phyloP scores from a whole-genome alignment of 352 stramenopile species.

The Albugo candida region DNA sequence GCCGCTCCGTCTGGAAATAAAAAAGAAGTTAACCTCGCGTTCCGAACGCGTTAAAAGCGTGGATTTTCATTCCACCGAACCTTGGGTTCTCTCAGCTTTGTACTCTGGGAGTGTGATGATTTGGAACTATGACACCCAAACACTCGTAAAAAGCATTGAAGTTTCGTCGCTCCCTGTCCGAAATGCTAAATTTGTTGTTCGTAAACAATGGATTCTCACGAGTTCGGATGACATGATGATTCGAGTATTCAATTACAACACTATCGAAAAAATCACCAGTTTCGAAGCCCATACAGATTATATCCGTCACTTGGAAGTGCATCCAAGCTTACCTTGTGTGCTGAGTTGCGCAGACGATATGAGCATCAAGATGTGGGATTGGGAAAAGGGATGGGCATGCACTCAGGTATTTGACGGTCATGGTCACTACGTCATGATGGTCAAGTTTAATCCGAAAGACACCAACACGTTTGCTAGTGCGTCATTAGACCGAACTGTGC shows the following conservation, averaged over 20 bases:
- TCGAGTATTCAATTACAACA: conserved; percentile 99
- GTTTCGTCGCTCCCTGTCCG: conserved; percentile 90
- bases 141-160: conserved; percentile 95
- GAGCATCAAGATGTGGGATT: conserved; percentile 99
- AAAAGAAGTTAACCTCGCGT: conserved; percentile 87
- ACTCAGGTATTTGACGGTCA: conserved; percentile 83
- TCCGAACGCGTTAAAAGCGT: conserved; percentile 98
- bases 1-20: conserved; percentile 68
- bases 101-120: conserved; percentile 98
- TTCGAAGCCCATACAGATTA: conserved; percentile 98
- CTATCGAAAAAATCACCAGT: conserved; percentile 89
- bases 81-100: conserved; percentile 93
- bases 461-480: conserved; percentile 96
- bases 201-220: conserved; percentile 95
- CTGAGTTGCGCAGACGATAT: conserved; percentile 97
- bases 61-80: conserved; percentile 94
- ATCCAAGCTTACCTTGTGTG: conserved; percentile 93
- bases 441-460: conserved; percentile 99
- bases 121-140: conserved; percentile 93
- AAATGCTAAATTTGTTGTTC: conserved; percentile 85
- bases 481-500: conserved; percentile 93
- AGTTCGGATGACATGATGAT: conserved; percentile 93
- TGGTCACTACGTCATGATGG: conserved; percentile 99
- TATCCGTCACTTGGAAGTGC: conserved; percentile 93
- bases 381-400: conserved; percentile 72